A percentile compares a stretch with the other conserved stretches of the same genome.
Evolutionary conservation across 2,329 filamentous ascomycete species (phyloP).

Genomic region (Venturiaceae sp.): DNA sequence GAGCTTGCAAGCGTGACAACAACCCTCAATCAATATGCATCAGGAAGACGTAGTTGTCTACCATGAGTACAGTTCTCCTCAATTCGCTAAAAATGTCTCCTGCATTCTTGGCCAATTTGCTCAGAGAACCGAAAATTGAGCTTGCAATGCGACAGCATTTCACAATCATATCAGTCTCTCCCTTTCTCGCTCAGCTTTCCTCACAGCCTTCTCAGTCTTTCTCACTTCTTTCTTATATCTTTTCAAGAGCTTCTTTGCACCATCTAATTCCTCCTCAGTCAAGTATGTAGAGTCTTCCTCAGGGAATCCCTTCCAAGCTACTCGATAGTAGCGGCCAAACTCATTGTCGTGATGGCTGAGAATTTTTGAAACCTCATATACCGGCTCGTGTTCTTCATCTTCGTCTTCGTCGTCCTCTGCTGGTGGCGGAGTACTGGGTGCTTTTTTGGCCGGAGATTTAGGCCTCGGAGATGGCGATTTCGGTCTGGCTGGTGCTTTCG

Average conservation of each 20-base stretch:
- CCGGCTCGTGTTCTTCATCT: neutral
- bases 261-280: constrained; percentile 1
- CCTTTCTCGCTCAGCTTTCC: too few relatives aligned
- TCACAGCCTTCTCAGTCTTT: neutral
- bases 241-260: neutral
- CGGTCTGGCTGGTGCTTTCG: neutral
- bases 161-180: too few relatives aligned
- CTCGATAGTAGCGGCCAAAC: neutral
- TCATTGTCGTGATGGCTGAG: neutral
- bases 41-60: too few relatives aligned
- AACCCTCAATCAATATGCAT: too few relatives aligned
- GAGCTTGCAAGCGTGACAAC: too few relatives aligned
- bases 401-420: neutral
- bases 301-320: constrained; percentile 1
- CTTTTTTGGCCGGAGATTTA: neutral
- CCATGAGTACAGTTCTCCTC: too few relatives aligned
- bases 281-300: constrained; percentile 1
- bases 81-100: too few relatives aligned
- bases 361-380: constrained; percentile 1
- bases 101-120: too few relatives aligned
- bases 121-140: too few relatives aligned
- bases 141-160: too few relatives aligned
- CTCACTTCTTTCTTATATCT: neutral
- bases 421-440: neutral
- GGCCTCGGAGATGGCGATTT: neutral